Conservation (phyloP, 2,329 filamentous ascomycete genomes). For the Fusarium liriodendri region DNA sequence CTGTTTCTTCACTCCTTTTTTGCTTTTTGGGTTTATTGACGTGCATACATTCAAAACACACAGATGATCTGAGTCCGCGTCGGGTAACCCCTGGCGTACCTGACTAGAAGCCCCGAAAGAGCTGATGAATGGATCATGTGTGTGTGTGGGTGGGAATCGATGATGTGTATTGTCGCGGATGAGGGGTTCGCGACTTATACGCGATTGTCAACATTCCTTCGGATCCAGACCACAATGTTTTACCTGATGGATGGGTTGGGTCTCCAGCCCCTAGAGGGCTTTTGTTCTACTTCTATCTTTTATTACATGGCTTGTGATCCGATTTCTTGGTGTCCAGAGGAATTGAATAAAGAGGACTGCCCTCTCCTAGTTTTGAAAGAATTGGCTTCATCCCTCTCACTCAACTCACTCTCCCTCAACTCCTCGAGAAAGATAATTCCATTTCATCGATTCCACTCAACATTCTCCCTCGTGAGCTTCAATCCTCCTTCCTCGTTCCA, state of each 20-base stretch:
- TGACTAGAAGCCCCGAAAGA: conserved; percentile 22
- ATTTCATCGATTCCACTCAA: neutral
- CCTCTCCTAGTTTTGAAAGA: conserved; percentile 19
- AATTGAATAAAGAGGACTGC: conserved; percentile 40
- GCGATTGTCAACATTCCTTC: conserved; percentile 34
- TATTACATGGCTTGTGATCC: conserved; percentile 29
- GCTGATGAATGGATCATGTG: neutral
- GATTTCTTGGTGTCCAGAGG: conserved; percentile 7
- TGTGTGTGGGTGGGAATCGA: neutral
- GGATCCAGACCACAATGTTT: conserved; percentile 33
- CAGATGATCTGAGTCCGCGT: conserved; percentile 29
- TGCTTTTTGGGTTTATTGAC: conserved; percentile 14
- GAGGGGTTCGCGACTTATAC: conserved; percentile 37
- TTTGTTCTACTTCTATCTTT: neutral
- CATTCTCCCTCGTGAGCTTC: neutral
- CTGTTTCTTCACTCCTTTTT: conserved; percentile 19
- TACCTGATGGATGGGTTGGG: conserved; percentile 8
- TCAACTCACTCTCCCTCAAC: conserved; percentile 17
- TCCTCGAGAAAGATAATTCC: conserved; percentile 4
- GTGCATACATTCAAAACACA: conserved; percentile 7
- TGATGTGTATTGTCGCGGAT: neutral
- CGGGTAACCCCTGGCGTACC: conserved; percentile 9
- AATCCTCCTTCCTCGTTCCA: neutral
- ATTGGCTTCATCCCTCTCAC: conserved; percentile 24
- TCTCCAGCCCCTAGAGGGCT: conserved; percentile 31